Evolutionary conservation across 257 asterid species (phyloP), one percentile per base, ranked within the genome.

Genomic region (Salvia miltiorrhiza): DNA sequence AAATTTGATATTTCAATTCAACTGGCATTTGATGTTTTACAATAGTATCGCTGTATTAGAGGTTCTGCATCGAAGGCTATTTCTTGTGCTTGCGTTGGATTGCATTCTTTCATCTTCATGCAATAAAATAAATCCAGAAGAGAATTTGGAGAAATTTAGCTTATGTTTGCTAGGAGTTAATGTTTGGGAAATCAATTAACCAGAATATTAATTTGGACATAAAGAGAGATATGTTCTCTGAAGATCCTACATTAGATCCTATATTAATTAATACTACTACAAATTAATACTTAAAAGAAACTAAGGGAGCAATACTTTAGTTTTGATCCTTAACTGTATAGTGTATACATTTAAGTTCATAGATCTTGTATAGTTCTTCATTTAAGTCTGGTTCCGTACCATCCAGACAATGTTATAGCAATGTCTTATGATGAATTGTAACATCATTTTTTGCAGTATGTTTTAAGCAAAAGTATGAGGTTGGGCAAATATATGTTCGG

Each of bases 401-500:
- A 7, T 60, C 63, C 30, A 13, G 3, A 11, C 7, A 11, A 23
- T 40, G 20, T 20, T 44, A 56, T 67, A 16, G 35, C 17, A 23
- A 59, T 24, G 20, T 21, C 37, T 54, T 65, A 50, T 65, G 33
- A 37, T 77, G 50, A 73, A 65, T 53, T 52, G 17, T 43, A 23
- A 72, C 71, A 30, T 76, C 3, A 62, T 64, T 62, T 33, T 21
- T 61, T 85, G 86, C 88, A 91, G 97, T 89, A 63, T 67, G 75
- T 77, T 87, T 94, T 73, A 76, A 50, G 74, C 83, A 77, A 57
- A 87, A 79, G 85, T 78, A 78, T 53, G 90, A 85, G 23, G 74
- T 91, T 56, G 68, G 81, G 49, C 97, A 91, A 78, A 78, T 91
- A 44, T 94, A 94, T 82, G 87, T 91, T 57, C 88, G 97, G 57